Percentiles rank a stretch among this genome's conserved stretches.
Evolutionary conservation across 1,139 yeast species (phyloP).

Genomic region (Ogataea hybrid): DNA sequence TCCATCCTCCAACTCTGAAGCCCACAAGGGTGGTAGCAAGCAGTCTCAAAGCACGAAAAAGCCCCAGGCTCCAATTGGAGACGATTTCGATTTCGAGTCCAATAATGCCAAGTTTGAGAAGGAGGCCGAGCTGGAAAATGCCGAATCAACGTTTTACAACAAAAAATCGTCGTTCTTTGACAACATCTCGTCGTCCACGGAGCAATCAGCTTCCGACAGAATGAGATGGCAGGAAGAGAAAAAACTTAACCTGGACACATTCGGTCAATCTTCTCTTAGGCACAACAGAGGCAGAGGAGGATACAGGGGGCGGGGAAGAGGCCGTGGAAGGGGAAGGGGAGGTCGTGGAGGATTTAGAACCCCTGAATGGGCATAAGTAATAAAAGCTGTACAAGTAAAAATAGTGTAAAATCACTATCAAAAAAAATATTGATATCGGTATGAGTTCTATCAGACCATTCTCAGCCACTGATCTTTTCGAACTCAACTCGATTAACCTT

Average conservation of each 20-base stretch:
- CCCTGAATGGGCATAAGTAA: slow-evolving; percentile 29
- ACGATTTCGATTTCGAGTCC: slow-evolving; percentile 59
- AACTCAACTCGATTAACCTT: slow-evolving; percentile 70
- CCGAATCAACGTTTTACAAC: slow-evolving; percentile 46
- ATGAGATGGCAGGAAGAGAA: slow-evolving; percentile 67
- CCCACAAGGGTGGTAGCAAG: not conserved
- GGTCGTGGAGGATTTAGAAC: slow-evolving; percentile 14
- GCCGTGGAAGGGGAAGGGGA: slow-evolving; percentile 23
- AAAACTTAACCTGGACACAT: slow-evolving; percentile 60
- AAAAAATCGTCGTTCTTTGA: slow-evolving; percentile 80
- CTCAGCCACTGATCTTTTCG: slow-evolving; percentile 78
- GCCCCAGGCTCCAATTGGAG: slow-evolving; percentile 18
- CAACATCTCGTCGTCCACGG: slow-evolving; percentile 62
- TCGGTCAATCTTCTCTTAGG: slow-evolving; percentile 50
- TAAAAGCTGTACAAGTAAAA: not conserved
- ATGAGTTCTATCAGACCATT: slow-evolving; percentile 88
- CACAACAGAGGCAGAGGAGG: slow-evolving; percentile 32
- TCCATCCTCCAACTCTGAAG: too few relatives aligned
- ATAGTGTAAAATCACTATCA: not conserved
- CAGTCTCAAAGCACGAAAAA: not conserved
- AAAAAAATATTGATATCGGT: slow-evolving; percentile 1
- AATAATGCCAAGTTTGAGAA: slow-evolving; percentile 61
- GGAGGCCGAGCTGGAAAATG: slow-evolving; percentile 33
- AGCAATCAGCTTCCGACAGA: slow-evolving; percentile 24
- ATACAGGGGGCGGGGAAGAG: slow-evolving; percentile 26